Evolutionary conservation across 2,329 filamentous ascomycete species (phyloP), one percentile per base, ranked within the genome.

Genomic region (Cadophora luteo-olivacea): DNA sequence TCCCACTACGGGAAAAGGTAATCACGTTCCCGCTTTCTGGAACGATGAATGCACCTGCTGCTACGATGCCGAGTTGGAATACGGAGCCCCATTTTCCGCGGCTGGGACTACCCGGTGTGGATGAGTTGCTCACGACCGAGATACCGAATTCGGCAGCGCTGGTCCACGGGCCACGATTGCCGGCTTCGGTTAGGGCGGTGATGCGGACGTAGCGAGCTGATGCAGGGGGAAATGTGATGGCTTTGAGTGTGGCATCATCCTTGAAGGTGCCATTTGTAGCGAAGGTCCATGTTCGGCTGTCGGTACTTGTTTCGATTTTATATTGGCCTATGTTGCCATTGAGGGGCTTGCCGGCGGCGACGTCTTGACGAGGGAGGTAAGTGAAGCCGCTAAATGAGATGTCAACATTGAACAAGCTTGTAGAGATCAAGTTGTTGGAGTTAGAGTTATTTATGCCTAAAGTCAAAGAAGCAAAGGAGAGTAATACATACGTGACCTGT

Each of bases 231-330:
- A 61, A 61, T 16, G n/a, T 33, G 45, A 19, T 12, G 45, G 45
- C 22, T 49, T 49, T 49, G n/a, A 49, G 45, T 19, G 45, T 22
- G 19, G 45, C 45, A 19, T 49, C 45, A 11, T 49, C 45, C 6
- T 22, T n/a, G n/a, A 12, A 49, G 45, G 45, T 48, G 36, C 58
- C 58, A 29, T 48, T 61, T 11, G 58, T 45, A 19, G 38, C 36
- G n/a, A 45, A 11, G 5, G 22, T 61, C 58, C 58, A 61, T 14
- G 58, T 61, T 3, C 3, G 48, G 58, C 19, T 48, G n/a, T 61
- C 58, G 19, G 45, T 45, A 12, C 58, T 61, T 4, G 58, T 61
- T 61, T 61, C 58, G n/a, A 61, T 45, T 14, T 25, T 61, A 22
- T 61, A 57, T 38, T 52, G 45, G n/a, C 45, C 45, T 7, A 49